Evolutionary conservation across 352 stramenopile genomes (phyloP).

Genomic region (Globisporangium recalcitrans): DNA sequence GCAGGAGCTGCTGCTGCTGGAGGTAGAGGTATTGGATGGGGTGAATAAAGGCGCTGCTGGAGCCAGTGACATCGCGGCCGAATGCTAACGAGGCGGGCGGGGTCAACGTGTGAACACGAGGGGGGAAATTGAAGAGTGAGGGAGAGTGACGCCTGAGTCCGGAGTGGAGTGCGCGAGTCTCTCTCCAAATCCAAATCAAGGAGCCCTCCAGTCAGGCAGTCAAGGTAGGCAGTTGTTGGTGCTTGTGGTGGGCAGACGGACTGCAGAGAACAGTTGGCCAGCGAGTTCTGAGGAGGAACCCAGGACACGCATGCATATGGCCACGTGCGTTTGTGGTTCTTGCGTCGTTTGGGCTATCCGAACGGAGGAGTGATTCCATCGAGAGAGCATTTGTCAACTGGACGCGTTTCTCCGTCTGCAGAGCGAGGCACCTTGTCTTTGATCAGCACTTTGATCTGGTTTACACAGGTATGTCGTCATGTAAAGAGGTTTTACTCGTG

Average conservation of each 20-base stretch:
- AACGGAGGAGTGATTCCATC: background rate
- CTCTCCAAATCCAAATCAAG: too few species aligned
- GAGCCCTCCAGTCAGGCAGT: background rate
- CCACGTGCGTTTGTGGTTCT: background rate
- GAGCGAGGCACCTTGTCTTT: background rate
- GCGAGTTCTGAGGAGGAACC: background rate
- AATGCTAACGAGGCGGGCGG: background rate
- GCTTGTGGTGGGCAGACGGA: background rate
- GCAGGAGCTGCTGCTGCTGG: background rate
- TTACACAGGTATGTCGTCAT: too few species aligned
- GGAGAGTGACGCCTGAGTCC: too few species aligned
- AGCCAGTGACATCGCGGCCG: conserved; percentile 14
- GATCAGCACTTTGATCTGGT: too few species aligned
- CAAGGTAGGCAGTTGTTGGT: background rate
- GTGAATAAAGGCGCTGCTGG: conserved; percentile 12
- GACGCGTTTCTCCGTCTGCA: conserved; percentile 1
- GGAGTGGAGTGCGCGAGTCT: too few species aligned
- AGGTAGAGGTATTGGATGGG: background rate
- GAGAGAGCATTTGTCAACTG: background rate
- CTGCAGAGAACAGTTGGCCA: background rate
- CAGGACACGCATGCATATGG: background rate
- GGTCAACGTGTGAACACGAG: conserved; percentile 16
- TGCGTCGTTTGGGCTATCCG: background rate
- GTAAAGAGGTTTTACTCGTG: background rate
- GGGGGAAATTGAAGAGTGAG: conserved; percentile 13